Base-by-base conservation (phyloP, 768 basidiomycete species). In the Tricholoma sp. region DNA sequence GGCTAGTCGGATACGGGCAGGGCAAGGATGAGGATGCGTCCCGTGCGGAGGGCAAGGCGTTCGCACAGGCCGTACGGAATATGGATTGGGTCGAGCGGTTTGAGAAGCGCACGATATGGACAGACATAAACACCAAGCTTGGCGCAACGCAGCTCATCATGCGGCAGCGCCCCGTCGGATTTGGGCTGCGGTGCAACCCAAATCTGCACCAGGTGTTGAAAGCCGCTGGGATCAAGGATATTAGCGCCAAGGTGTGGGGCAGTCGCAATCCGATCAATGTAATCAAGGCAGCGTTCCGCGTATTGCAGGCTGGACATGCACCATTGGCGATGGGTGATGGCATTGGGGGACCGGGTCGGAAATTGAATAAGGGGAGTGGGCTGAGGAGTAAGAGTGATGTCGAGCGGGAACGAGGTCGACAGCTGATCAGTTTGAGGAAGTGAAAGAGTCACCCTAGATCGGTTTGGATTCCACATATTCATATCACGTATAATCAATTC, bases 21-120 rank as follows among this genome's bases (percentile, higher is more conserved):
- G 92, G 85, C 56, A 94, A 93, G 70, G 84, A 88, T 69, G 72
- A 70, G 2, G 85, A 89, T 37, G 64, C 64, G 1, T 58, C 75
- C 6, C 71, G 76, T 16, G 91, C 89, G 2, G 67, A 78, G 14
- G 71, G 70, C 47, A 84, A 86, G 68, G 80, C 88, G n/a, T 72
- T 82, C 60, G 71, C 77, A 34, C 72, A 83, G 75, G 97, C 93
- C 2, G 77, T 96, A 27, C 80, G 87, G 60, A 89, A 86, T 66
- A 88, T 98, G 88, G 97, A 98, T 71, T 88, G 79, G 65, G 92
- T 99, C 55, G 88, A 91, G 62, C 84, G 93, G n/a, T 98, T 94
- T 72, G 96, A 99, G 71, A 77, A 84, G 61, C 83, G 97, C 52
- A 98, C 97, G n/a, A 79, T 97, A 16, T 98, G 92, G 91, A 92